phyloP scores from a whole-genome alignment of 2,329 filamentous ascomycete species.

The Escovopsis sp. region DNA sequence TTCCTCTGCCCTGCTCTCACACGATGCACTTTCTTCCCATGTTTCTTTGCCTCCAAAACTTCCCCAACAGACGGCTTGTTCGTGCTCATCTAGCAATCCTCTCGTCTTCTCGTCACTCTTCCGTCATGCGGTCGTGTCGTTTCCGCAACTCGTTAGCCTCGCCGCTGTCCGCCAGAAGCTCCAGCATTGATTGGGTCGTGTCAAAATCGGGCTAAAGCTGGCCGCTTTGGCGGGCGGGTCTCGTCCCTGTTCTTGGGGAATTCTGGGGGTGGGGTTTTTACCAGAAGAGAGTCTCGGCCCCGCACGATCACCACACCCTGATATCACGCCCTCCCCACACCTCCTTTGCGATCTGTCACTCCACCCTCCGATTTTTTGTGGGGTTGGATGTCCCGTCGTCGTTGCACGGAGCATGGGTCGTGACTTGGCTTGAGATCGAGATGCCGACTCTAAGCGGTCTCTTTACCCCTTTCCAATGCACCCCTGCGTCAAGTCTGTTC shows the following conservation, averaged over 20 bases:
- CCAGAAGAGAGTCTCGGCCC: too few species aligned
- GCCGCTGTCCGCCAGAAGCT: not conserved
- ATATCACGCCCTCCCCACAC: too few species aligned
- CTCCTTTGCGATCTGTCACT: too few species aligned
- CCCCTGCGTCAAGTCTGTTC: not conserved
- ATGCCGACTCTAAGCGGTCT: conserved; percentile 5
- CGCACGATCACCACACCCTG: too few species aligned
- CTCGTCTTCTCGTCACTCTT: not conserved
- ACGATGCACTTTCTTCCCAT: not conserved
- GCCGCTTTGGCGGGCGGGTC: too few species aligned
- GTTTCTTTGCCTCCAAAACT: not conserved
- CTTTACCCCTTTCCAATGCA: not conserved
- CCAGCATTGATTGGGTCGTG: not conserved
- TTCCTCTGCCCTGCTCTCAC: conserved; percentile 1
- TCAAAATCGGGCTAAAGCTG: not conserved
- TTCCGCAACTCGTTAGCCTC: not conserved
- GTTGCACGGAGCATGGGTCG: too few species aligned
- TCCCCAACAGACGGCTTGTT: not conserved
- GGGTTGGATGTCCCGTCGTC: too few species aligned
- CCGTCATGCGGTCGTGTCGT: not conserved
- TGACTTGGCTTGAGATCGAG: not conserved
- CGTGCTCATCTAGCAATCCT: not conserved
- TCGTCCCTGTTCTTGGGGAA: too few species aligned
- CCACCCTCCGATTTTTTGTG: too few species aligned
- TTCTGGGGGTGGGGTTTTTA: too few species aligned